Evolutionary conservation across 164 flowering plant species (phyloP), one percentile per base, ranked within the genome.

Genomic region (Vitis vinifera): DNA sequence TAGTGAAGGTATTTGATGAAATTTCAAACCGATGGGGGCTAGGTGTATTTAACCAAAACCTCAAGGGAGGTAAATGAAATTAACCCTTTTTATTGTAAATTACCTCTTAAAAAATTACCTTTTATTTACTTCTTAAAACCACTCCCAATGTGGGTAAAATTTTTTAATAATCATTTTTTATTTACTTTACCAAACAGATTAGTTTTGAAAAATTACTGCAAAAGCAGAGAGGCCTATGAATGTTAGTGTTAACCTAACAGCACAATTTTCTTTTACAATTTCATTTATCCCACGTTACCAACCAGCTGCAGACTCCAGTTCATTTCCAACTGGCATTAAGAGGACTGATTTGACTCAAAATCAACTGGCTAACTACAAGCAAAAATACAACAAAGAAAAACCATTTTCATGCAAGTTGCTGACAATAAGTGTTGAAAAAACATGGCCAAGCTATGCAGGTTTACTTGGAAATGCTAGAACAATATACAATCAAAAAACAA

Each of bases 401-500:
- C 29, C 29, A 47, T 47, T 63, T 19, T 3, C 44, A 37, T 6
- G 27, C 19, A 61, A 61, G 31, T n/a, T 10, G 55, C 49, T 27
- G 14, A 8, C 13, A 29, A 27, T 15, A 51, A 4, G 29, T 9
- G 53, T 17, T 23, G 9, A 52, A 11, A 8, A 53, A 55, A 67
- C 47, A 53, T 23, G 50, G 71, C 47, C 16, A 47, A 29, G 19
- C 15, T 60, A 27, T 8, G 14, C 30, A 49, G 44, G 49, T 23
- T 29, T 30, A 8, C 31, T n/a, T 16, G 4, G 58, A 59, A 60
- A 29, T 23, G 3, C 11, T 3, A 57, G 6, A 27, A 48, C 19
- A 50, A 19, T 2, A 55, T 19, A 27, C 55, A 17, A n/a, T 10
- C 50, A n/a, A 62, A 13, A 62, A 17, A 59, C 63, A 78, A 78